Conservation (phyloP, 148 eudicot species). For the Diospyros kaki region DNA sequence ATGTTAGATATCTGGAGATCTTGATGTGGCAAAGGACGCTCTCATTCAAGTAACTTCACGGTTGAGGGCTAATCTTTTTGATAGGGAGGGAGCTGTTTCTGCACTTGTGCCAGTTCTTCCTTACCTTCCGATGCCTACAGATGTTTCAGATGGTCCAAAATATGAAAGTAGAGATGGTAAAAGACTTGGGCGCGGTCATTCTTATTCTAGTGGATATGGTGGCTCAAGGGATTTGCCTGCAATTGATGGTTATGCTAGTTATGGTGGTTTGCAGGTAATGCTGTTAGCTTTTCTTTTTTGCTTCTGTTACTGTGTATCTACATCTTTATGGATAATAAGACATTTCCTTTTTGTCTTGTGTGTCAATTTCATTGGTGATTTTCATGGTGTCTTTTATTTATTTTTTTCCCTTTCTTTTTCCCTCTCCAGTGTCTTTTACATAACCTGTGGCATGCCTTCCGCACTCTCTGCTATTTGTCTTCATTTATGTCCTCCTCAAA, state of each 20-base stretch:
- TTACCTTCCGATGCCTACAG: slow-evolving; percentile 65
- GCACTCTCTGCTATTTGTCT: not conserved
- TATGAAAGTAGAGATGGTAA: slow-evolving; percentile 80
- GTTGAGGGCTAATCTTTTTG: slow-evolving; percentile 86
- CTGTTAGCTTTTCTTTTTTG: not conserved
- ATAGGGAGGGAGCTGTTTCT: slow-evolving; percentile 78
- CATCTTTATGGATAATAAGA: not conserved
- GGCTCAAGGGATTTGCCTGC: slow-evolving; percentile 60
- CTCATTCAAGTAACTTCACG: slow-evolving; percentile 74
- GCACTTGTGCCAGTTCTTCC: slow-evolving; percentile 84
- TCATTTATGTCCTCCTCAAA: not conserved
- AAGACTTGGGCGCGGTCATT: slow-evolving; percentile 66
- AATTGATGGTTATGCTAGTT: slow-evolving; percentile 66
- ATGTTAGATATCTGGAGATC: slow-evolving; percentile 84
- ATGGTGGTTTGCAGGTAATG: slow-evolving; percentile 69
- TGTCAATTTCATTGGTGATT: not conserved
- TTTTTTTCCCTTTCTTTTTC: too few species aligned
- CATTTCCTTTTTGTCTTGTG: not conserved
- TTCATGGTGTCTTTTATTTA: not conserved
- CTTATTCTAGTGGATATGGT: slow-evolving; percentile 81
- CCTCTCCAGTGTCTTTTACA: not conserved
- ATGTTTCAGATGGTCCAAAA: slow-evolving; percentile 47
- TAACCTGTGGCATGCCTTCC: not conserved
- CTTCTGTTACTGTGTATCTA: not conserved
- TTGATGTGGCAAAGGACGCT: slow-evolving; percentile 82